Evolutionary conservation across 106 monocot genomes (phyloP).

Genomic region (Acorus calamus): DNA sequence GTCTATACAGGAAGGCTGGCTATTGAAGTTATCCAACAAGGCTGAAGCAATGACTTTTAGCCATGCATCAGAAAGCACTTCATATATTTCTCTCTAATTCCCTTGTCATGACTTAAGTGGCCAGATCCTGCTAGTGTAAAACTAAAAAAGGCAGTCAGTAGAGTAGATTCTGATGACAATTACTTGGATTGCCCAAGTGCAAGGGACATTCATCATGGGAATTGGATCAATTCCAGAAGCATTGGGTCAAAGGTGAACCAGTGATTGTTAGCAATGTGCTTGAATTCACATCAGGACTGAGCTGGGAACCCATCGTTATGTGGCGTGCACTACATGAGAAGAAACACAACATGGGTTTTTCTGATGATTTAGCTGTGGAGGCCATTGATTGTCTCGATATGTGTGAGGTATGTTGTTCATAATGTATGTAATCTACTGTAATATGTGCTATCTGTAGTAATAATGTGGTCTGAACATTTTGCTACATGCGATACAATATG

Average conservation of each 20-base stretch:
- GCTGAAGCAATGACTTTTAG: conserved; percentile 23
- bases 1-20: conserved; percentile 29
- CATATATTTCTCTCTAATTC: conserved; percentile 9
- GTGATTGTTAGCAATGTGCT: conserved; percentile 55
- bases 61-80: not conserved
- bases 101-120: conserved; percentile 28
- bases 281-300: conserved; percentile 47
- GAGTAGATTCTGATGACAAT: conserved; percentile 38
- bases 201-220: conserved; percentile 32
- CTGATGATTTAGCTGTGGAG: conserved; percentile 36
- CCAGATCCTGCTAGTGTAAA: conserved; percentile 12
- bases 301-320: conserved; percentile 84
- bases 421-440: no score
- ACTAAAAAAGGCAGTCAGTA: conserved; percentile 27
- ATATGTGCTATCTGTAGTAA: no score
- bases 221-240: conserved; percentile 40
- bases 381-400: conserved; percentile 74
- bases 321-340: conserved; percentile 64
- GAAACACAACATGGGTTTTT: conserved; percentile 17
- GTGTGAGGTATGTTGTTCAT: conserved; percentile 70
- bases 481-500: no score
- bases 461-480: no score
- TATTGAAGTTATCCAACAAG: conserved; percentile 29
- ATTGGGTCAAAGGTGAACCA: no score
- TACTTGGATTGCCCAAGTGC: conserved; percentile 49